Evolutionary conservation across 2,329 filamentous ascomycete genomes (phyloP).

Genomic region (Pseudogymnoascus sp.): DNA sequence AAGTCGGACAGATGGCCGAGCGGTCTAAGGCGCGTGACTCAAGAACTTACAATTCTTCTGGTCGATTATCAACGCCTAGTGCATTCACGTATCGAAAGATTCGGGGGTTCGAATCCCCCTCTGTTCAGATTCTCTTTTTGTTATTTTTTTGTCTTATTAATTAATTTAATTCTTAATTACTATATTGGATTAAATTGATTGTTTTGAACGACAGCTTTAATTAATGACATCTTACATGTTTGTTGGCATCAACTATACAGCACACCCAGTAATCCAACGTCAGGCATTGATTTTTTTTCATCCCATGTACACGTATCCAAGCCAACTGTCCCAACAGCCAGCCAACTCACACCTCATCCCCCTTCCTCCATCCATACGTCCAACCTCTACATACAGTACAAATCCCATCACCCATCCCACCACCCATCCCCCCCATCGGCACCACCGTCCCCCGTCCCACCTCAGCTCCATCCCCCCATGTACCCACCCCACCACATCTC

Average conservation of each 20-base stretch:
- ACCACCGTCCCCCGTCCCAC: neutral
- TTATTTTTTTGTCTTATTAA: neutral
- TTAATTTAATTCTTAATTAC: neutral
- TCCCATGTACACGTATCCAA: neutral
- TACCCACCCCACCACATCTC: neutral
- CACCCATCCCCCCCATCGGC: neutral
- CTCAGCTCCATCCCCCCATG: neutral
- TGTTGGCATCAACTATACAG: neutral
- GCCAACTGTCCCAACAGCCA: neutral
- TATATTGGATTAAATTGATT: neutral
- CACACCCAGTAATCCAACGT: neutral
- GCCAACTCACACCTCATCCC: neutral
- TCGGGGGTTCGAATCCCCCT: slow-evolving; percentile 9
- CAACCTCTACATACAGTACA: neutral
- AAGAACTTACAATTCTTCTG: slow-evolving; percentile 4
- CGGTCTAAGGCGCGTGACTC: slow-evolving; percentile 10
- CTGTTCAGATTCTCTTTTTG: neutral
- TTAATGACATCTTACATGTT: neutral
- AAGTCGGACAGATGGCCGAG: slow-evolving; percentile 9
- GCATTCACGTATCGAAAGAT: slow-evolving; percentile 10
- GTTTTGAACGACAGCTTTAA: neutral
- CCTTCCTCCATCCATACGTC: neutral
- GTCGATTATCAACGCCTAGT: neutral
- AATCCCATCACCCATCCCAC: neutral
- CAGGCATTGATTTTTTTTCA: neutral